These are phyloP conservation scores for Claviceps pazoutovae DNA, from an alignment of 2,329 filamentous ascomycete genomes.

Conservation along the genomic window DNA sequence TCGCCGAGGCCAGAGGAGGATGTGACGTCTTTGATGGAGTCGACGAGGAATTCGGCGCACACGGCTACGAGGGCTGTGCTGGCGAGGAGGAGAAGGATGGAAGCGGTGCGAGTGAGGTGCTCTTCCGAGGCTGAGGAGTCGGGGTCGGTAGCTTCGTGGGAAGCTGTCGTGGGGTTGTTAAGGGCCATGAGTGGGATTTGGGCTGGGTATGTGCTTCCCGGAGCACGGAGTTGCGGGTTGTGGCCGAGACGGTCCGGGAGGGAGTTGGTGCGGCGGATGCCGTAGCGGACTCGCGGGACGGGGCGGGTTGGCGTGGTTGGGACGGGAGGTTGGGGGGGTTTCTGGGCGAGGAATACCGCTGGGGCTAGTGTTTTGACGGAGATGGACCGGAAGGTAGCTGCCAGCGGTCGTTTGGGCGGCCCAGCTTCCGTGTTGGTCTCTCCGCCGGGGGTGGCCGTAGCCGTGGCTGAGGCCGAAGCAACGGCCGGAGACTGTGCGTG, in stretches of 20 bases:
- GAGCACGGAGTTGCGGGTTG: slow-evolving; percentile 25
- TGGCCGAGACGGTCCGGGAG: slow-evolving; percentile 54
- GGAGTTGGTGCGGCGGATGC: slow-evolving; percentile 61
- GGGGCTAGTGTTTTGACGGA: slow-evolving; percentile 57
- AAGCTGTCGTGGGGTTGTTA: slow-evolving; percentile 14
- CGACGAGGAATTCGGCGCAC: slow-evolving; percentile 58
- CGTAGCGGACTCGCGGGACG: slow-evolving; percentile 43
- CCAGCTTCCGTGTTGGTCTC: slow-evolving; percentile 11
- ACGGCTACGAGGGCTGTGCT: slow-evolving; percentile 52
- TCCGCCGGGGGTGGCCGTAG: slow-evolving; percentile 14
- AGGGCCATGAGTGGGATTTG: slow-evolving; percentile 28
- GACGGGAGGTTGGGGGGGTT: slow-evolving; percentile 12
- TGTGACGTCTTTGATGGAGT: slow-evolving; percentile 51
- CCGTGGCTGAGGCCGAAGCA: slow-evolving; percentile 13
- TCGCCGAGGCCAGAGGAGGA: slow-evolving; percentile 42
- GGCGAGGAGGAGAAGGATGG: slow-evolving; percentile 47
- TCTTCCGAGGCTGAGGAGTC: slow-evolving; percentile 17
- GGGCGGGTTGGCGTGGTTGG: slow-evolving; percentile 25
- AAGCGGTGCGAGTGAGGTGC: slow-evolving; percentile 39
- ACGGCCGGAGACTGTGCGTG: slow-evolving; percentile 11
- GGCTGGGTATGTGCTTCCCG: slow-evolving; percentile 35
- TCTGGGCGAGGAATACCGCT: slow-evolving; percentile 48
- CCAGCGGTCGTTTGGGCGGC: slow-evolving; percentile 30
- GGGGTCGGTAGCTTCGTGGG: slow-evolving; percentile 17
- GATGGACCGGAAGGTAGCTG: slow-evolving; percentile 39